Percentiles rank a stretch among this genome's conserved stretches.
These are phyloP conservation scores for Penicillium nordicum DNA, from an alignment of 2,329 filamentous ascomycete genomes.

Conservation along the genomic window DNA sequence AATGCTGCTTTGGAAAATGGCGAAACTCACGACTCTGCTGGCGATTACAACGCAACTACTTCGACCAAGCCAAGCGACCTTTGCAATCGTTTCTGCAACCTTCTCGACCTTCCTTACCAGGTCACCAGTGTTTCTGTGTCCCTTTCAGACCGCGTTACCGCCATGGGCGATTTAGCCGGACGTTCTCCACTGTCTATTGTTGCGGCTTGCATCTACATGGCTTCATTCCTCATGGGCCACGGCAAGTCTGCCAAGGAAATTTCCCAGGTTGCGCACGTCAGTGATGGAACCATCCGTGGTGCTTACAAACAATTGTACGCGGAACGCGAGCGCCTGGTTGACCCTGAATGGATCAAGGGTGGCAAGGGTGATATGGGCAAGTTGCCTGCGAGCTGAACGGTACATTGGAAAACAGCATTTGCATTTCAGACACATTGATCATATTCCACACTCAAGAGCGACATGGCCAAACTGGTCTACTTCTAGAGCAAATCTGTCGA, in stretches of 20 bases:
- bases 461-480: not conserved
- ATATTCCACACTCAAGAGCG: not conserved
- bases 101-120: constrained; percentile 70
- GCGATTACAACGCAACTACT: constrained; percentile 66
- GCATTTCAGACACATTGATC: not conserved
- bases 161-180: constrained; percentile 77
- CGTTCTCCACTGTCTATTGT: constrained; percentile 92
- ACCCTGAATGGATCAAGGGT: constrained; percentile 68
- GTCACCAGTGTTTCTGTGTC: constrained; percentile 77
- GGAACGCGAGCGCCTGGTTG: constrained; percentile 69
- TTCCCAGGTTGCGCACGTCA: constrained; percentile 77
- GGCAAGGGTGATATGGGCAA: constrained; percentile 68
- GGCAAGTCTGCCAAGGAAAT: constrained; percentile 82
- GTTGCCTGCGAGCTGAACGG: constrained; percentile 55
- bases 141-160: constrained; percentile 72
- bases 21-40: constrained; percentile 49
- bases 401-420: not conserved
- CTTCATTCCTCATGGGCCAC: constrained; percentile 79
- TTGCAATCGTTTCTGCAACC: constrained; percentile 83
- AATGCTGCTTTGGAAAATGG: constrained; percentile 51
- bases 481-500: not conserved
- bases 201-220: constrained; percentile 95
- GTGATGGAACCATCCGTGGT: constrained; percentile 93
- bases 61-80: constrained; percentile 80
- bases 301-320: constrained; percentile 86